A percentile compares a stretch with the other conserved stretches of the same genome.
These are phyloP conservation scores for Solanum hybrid DNA, from an alignment of 305 asterid genomes.

Conservation along the genomic window DNA sequence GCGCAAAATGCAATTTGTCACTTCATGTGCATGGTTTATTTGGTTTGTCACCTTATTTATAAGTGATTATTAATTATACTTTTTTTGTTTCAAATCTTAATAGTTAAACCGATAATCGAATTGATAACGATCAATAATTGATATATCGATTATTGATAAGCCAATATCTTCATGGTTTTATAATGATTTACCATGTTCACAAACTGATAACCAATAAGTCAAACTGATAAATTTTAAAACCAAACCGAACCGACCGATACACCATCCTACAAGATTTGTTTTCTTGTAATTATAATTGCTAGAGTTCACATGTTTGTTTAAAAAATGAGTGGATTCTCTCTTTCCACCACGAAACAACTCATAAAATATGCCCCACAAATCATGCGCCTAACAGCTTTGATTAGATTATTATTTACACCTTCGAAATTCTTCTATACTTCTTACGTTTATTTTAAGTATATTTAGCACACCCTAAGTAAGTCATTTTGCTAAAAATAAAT, in stretches of 20 bases:
- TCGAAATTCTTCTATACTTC: background rate
- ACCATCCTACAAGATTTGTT: background rate
- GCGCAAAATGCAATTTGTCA: too few relatives aligned
- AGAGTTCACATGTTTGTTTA: constrained; percentile 47
- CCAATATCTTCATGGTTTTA: background rate
- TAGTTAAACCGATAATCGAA: too few relatives aligned
- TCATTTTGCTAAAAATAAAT: background rate
- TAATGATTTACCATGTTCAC: too few relatives aligned
- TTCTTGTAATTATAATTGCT: constrained; percentile 6
- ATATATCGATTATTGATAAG: background rate
- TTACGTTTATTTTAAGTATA: background rate
- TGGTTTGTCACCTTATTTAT: background rate
- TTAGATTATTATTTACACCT: constrained; percentile 12
- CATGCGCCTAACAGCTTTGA: constrained; percentile 32
- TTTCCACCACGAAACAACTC: constrained; percentile 36
- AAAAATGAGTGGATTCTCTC: constrained; percentile 18
- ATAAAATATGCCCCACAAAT: constrained; percentile 27
- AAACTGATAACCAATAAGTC: background rate
- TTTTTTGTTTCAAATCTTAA: background rate
- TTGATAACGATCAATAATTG: background rate
- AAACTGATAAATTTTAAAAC: too few relatives aligned
- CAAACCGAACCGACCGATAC: background rate
- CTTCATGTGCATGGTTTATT: too few relatives aligned
- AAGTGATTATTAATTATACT: background rate
- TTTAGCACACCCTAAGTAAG: background rate